Evolutionary conservation across 306 rosid species (phyloP).

Genomic region (Gleditsia sinensis): DNA sequence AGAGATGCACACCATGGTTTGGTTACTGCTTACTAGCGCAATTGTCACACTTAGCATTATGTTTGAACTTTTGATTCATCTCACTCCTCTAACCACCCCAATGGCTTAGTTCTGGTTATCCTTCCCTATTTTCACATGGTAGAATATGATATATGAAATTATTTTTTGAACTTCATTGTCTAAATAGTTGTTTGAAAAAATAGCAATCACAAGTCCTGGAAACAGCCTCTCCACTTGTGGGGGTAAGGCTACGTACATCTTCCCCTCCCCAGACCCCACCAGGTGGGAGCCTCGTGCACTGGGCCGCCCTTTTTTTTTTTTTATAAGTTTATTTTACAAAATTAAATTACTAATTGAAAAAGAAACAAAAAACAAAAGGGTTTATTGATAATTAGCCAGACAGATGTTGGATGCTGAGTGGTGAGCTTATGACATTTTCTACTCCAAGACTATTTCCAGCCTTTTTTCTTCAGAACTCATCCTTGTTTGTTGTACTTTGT

Average conservation of each 20-base stretch:
- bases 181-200: not conserved
- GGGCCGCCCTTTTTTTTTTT: no score
- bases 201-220: no score
- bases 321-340: not conserved
- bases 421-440: not conserved
- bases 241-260: no score
- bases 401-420: not conserved
- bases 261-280: no score
- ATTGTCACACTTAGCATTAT: not conserved
- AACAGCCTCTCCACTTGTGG: no score
- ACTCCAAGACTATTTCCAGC: not conserved
- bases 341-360: no score
- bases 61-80: not conserved
- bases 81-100: not conserved
- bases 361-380: no score
- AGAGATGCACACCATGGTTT: not conserved
- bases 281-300: no score
- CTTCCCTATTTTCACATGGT: conserved; percentile 20
- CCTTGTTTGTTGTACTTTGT: not conserved
- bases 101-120: not conserved
- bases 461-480: not conserved
- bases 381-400: not conserved
- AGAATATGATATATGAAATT: conserved; percentile 14
- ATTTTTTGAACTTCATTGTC: conserved; percentile 1
- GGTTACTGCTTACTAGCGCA: no score